phyloP scores from a whole-genome alignment of 805 yeast genomes.

The Yamadazyma akitaensis region DNA sequence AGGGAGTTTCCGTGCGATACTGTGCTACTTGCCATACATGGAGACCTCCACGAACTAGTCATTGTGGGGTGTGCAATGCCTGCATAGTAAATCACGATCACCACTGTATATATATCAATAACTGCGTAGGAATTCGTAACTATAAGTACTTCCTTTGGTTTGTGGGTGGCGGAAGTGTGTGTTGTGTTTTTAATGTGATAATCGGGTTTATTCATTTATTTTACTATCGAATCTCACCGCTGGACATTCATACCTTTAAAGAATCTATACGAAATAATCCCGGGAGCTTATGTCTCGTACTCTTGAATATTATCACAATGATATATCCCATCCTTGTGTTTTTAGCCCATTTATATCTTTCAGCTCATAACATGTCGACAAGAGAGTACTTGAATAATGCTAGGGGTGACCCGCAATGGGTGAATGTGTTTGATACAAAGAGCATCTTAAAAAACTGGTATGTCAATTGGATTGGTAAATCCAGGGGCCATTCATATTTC shows the following conservation, averaged over 20 bases:
- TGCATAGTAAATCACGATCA: conserved; percentile 71
- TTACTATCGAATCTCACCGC: conserved; percentile 22
- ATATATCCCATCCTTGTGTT: conserved; percentile 57
- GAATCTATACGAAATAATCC: conserved; percentile 23
- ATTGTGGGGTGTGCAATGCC: conserved; percentile 65
- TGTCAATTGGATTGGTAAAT: conserved; percentile 36
- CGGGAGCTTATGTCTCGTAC: conserved; percentile 47
- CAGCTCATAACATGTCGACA: conserved; percentile 62
- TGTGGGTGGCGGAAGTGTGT: conserved; percentile 19
- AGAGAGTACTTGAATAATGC: conserved; percentile 61
- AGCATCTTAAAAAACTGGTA: conserved; percentile 26
- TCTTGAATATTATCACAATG: conserved; percentile 45
- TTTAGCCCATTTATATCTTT: conserved; percentile 51
- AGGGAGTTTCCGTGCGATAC: conserved; percentile 49
- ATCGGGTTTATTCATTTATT: conserved; percentile 22
- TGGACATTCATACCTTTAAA: conserved; percentile 23
- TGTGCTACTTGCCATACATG: conserved; percentile 55
- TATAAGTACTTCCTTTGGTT: conserved; percentile 36
- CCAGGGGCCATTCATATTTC: conserved; percentile 22
- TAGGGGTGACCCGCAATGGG: conserved; percentile 26
- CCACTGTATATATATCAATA: conserved; percentile 62
- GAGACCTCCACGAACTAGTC: conserved; percentile 69
- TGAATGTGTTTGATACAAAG: conserved; percentile 29
- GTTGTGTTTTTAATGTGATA: conserved; percentile 19
- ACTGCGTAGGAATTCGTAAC: conserved; percentile 40